phyloP scores from a whole-genome alignment of 805 yeast genomes.

The Saccharomycopsis microspora region DNA sequence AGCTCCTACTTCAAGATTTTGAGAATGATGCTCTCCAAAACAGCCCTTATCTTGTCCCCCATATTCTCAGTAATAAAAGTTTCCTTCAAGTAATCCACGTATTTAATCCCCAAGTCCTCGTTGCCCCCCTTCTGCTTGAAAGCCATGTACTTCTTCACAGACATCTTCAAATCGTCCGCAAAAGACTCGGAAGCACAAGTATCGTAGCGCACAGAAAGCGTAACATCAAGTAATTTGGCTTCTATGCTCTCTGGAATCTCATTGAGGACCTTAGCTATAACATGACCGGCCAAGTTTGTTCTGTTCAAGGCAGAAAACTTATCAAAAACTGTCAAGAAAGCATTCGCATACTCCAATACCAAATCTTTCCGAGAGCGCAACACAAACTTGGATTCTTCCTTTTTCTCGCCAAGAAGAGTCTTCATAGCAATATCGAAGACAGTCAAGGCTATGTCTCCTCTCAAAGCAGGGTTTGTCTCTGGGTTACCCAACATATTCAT shows the following conservation, averaged over 20 bases:
- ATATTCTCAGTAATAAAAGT: conserved; percentile 6
- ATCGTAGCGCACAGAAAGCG: conserved; percentile 53
- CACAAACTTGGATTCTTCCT: conserved; percentile 13
- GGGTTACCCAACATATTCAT: conserved; percentile 74
- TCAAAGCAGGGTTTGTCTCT: conserved; percentile 71
- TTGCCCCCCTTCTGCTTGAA: conserved; percentile 30
- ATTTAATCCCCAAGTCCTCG: conserved; percentile 26
- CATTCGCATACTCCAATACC: conserved; percentile 27
- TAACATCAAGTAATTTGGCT: conserved; percentile 41
- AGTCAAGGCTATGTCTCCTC: conserved; percentile 61
- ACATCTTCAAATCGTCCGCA: conserved; percentile 49
- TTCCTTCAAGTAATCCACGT: conserved; percentile 23
- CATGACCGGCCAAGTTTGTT: conserved; percentile 52
- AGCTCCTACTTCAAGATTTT: conserved; percentile 18
- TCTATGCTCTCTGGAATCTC: conserved; percentile 30
- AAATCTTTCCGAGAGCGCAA: conserved; percentile 28
- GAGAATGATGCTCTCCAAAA: conserved; percentile 7
- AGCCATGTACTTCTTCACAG: conserved; percentile 62
- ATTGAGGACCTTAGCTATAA: conserved; percentile 40
- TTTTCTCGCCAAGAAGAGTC: conserved; percentile 27
- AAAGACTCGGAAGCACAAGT: conserved; percentile 30
- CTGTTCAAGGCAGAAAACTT: conserved; percentile 61
- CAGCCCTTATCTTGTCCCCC: conserved; percentile 19
- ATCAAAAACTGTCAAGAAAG: conserved; percentile 50
- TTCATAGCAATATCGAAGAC: conserved; percentile 59